Conservation (phyloP, 768 basidiomycete genomes). For the Pisolithus tinctorius region DNA sequence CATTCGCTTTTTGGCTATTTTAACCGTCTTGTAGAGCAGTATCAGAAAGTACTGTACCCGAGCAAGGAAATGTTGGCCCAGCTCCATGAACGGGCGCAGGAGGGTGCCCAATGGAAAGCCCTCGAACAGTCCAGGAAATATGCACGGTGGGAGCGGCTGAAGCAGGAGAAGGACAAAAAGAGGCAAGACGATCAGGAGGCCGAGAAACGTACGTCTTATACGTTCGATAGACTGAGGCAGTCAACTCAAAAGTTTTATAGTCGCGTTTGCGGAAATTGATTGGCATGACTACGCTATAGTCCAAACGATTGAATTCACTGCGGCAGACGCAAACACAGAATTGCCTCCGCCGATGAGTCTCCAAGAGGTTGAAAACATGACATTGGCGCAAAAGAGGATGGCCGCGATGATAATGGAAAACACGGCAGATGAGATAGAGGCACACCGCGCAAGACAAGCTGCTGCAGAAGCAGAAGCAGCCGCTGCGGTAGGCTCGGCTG, state of each 20-base stretch:
- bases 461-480: slow-evolving; percentile 83
- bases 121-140: slow-evolving; percentile 71
- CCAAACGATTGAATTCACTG: slow-evolving; percentile 96
- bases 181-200: slow-evolving; percentile 89
- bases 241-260: slow-evolving; percentile 29
- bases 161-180: slow-evolving; percentile 79
- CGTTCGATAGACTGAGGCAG: neutral
- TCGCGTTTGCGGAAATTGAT: slow-evolving; percentile 95
- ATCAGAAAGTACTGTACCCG: slow-evolving; percentile 84
- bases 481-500: slow-evolving; percentile 64
- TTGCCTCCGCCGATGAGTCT: slow-evolving; percentile 96
- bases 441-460: slow-evolving; percentile 72
- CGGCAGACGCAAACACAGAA: slow-evolving; percentile 83
- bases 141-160: slow-evolving; percentile 84
- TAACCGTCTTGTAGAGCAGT: slow-evolving; percentile 95
- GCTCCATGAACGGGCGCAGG: slow-evolving; percentile 61
- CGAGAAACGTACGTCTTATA: slow-evolving; percentile 61
- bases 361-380: slow-evolving; percentile 93
- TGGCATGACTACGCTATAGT: slow-evolving; percentile 99
- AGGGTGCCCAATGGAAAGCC: slow-evolving; percentile 68
- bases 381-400: slow-evolving; percentile 95
- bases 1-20: slow-evolving; percentile 97
- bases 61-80: slow-evolving; percentile 65
- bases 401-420: slow-evolving; percentile 98
- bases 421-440: slow-evolving; percentile 80